These are phyloP conservation scores for Karstenula rhodostoma DNA, from an alignment of 2,329 filamentous ascomycete species.

Conservation along the genomic window DNA sequence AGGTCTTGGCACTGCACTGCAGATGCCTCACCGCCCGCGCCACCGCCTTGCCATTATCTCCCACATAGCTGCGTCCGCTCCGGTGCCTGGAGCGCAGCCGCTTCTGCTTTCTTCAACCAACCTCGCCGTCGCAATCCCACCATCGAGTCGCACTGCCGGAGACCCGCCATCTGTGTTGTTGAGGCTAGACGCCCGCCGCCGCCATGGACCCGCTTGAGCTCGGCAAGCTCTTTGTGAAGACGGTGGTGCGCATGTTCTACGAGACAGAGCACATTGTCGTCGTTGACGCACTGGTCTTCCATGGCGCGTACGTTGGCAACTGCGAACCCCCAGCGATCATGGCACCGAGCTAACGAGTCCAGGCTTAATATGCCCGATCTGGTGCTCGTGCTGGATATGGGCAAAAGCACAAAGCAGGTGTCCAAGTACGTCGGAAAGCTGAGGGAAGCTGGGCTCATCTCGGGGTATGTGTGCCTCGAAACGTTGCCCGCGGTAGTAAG, in stretches of 20 bases:
- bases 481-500: conserved; percentile 50
- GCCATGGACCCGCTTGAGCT: conserved; percentile 66
- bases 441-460: conserved; percentile 84
- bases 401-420: conserved; percentile 89
- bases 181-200: conserved; percentile 11
- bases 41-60: conserved; percentile 23
- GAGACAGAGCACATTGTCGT: conserved; percentile 83
- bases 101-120: not conserved
- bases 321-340: conserved; percentile 6
- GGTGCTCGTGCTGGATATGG: conserved; percentile 74
- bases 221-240: conserved; percentile 82
- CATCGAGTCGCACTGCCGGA: not conserved
- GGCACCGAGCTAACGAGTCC: conserved; percentile 25
- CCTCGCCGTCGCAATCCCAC: not conserved
- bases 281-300: conserved; percentile 79
- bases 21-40: conserved; percentile 33
- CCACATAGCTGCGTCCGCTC: conserved; percentile 13
- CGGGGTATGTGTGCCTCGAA: conserved; percentile 66
- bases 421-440: conserved; percentile 88
- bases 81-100: conserved; percentile 9
- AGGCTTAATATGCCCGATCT: conserved; percentile 87
- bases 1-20: conserved; percentile 34
- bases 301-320: conserved; percentile 66
- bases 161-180: not conserved
- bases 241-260: conserved; percentile 86